Conservation (phyloP, 768 basidiomycete genomes). For the Myochromella boudieri region DNA sequence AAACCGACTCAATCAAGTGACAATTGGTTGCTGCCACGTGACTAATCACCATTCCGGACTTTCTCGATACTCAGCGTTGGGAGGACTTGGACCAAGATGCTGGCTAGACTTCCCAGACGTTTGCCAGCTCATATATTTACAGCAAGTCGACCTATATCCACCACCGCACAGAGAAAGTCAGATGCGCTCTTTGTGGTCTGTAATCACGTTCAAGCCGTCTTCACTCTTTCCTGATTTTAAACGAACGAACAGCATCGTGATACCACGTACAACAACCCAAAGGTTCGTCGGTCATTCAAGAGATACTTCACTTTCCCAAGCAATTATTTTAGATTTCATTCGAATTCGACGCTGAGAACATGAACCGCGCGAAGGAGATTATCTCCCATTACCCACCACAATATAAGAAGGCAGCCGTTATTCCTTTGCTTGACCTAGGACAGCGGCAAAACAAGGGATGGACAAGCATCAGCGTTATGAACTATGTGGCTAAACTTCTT, state of each 20-base stretch:
- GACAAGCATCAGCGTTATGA: conserved; percentile 99
- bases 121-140: conserved; percentile 23
- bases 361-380: conserved; percentile 85
- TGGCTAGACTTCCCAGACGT: conserved; percentile 32
- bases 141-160: conserved; percentile 38
- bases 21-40: conserved; percentile 22
- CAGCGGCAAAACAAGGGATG: conserved; percentile 98
- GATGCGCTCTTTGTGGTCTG: conserved; percentile 88
- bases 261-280: conserved; percentile 91
- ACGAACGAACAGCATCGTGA: conserved; percentile 79
- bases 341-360: conserved; percentile 77
- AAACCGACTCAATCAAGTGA: no score
- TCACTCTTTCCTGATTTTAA: conserved; percentile 12
- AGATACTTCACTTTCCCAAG: conserved; percentile 1
- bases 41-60: conserved; percentile 16
- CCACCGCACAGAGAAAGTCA: conserved; percentile 52
- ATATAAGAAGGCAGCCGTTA: conserved; percentile 98
- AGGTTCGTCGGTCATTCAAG: conserved; percentile 40
- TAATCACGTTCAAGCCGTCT: conserved; percentile 19
- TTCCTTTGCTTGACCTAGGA: conserved; percentile 93
- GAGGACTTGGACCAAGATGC: conserved; percentile 22
- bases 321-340: conserved; percentile 73
- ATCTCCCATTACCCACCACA: conserved; percentile 93
- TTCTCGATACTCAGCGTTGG: conserved; percentile 16
- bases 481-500: conserved; percentile 91